Percentiles rank a stretch among this genome's conserved stretches.
Evolutionary conservation across 2,329 filamentous ascomycete genomes (phyloP).

Genomic region (Herpotrichia juniperi): DNA sequence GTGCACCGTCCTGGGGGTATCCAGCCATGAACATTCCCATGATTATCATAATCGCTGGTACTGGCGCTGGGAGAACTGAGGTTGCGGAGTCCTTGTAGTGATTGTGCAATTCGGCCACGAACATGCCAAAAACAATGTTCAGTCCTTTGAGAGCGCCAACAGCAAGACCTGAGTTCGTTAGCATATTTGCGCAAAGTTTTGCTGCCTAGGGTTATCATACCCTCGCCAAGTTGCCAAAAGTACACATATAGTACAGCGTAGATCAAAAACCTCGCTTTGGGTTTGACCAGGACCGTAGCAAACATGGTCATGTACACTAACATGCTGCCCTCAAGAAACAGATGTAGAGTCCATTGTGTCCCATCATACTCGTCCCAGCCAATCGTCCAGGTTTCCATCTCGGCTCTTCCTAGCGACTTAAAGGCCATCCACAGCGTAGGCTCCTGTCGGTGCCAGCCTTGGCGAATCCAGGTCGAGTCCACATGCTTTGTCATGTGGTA

Average conservation of each 20-base stretch:
- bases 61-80: conserved; percentile 53
- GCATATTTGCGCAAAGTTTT: conserved; percentile 4
- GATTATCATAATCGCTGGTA: conserved; percentile 58
- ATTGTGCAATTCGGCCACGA: conserved; percentile 66
- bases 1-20: conserved; percentile 62
- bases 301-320: conserved; percentile 51
- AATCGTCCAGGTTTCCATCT: conserved; percentile 46
- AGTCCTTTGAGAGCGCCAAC: conserved; percentile 50
- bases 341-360: conserved; percentile 51
- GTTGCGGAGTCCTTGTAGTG: conserved; percentile 57
- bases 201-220: conserved; percentile 20
- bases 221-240: conserved; percentile 45
- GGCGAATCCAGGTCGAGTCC: conserved; percentile 65
- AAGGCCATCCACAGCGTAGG: conserved; percentile 39
- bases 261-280: conserved; percentile 43
- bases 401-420: conserved; percentile 35
- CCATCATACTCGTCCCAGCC: conserved; percentile 50
- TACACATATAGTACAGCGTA: conserved; percentile 47
- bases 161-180: conserved; percentile 36
- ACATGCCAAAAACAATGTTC: conserved; percentile 67
- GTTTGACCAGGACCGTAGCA: conserved; percentile 46
- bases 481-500: conserved; percentile 62
- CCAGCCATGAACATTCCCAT: conserved; percentile 64
- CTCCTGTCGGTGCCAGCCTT: conserved; percentile 46
- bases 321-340: conserved; percentile 51